Evolutionary conservation across 805 yeast species (phyloP).

Genomic region (Metschnikowia dekortorum): DNA sequence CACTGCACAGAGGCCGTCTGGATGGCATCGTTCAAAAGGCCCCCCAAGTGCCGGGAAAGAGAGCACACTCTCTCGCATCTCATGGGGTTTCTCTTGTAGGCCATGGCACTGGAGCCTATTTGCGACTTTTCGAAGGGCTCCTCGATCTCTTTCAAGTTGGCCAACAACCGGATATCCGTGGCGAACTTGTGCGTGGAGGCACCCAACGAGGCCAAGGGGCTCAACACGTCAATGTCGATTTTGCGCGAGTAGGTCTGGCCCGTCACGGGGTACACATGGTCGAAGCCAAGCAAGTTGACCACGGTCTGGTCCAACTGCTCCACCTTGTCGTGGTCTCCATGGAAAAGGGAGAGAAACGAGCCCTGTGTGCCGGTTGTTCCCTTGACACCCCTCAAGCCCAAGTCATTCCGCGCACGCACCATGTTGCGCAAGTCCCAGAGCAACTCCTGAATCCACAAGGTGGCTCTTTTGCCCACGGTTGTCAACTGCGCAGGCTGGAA

Average conservation of each 20-base stretch:
- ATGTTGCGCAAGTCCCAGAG: constrained; percentile 97
- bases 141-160: constrained; percentile 94
- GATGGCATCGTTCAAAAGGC: constrained; percentile 86
- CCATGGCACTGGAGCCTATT: constrained; percentile 98
- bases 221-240: constrained; percentile 90
- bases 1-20: constrained; percentile 98
- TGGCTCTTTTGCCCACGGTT: constrained; percentile 97
- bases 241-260: constrained; percentile 99
- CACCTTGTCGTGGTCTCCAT: constrained; percentile 95
- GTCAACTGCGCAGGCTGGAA: constrained; percentile 99
- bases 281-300: constrained; percentile 88
- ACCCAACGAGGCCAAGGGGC: constrained; percentile 91
- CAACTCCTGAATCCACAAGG: constrained; percentile 95
- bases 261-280: constrained; percentile 93
- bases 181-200: constrained; percentile 97
- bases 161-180: constrained; percentile 91
- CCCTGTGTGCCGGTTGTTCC: constrained; percentile 99
- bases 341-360: constrained; percentile 90
- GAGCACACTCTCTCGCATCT: constrained; percentile 98
- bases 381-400: constrained; percentile 96
- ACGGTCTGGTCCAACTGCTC: constrained; percentile 89
- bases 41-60: constrained; percentile 92
- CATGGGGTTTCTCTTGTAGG: constrained; percentile 99
- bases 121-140: constrained; percentile 99
- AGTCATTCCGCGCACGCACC: constrained; percentile 91